These are phyloP conservation scores for Clonostachys rhizophaga DNA, from an alignment of 2,329 filamentous ascomycete species.

Conservation along the genomic window DNA sequence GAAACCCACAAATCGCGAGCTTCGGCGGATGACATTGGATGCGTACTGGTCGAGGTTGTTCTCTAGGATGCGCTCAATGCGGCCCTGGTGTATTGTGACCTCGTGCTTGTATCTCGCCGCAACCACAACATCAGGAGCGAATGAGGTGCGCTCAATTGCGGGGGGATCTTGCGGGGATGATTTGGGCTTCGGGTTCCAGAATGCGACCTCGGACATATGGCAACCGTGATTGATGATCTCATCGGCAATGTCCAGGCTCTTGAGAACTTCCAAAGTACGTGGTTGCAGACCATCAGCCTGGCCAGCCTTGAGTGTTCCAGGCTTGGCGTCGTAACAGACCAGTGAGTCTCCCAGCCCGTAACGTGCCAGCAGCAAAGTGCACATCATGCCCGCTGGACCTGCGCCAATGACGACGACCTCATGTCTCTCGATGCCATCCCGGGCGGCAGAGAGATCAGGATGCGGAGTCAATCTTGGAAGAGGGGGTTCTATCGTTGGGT, in stretches of 20 bases:
- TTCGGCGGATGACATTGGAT: no score
- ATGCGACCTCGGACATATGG: constrained; percentile 74
- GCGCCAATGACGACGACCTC: constrained; percentile 32
- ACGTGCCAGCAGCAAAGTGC: constrained; percentile 28
- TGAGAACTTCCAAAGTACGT: constrained; percentile 72
- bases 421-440: no score
- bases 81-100: constrained; percentile 52
- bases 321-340: no score
- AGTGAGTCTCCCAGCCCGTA: no score
- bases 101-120: no score
- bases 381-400: constrained; percentile 34
- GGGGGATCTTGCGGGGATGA: constrained; percentile 52
- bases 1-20: no score
- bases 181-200: constrained; percentile 61
- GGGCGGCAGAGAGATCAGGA: no score
- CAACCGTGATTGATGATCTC: constrained; percentile 84
- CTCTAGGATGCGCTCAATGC: constrained; percentile 60
- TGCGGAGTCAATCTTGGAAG: no score
- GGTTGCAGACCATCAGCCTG: constrained; percentile 85
- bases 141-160: background rate
- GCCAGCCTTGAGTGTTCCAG: no score
- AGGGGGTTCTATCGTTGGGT: no score
- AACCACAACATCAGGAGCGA: no score
- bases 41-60: no score
- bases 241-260: constrained; percentile 86